Evolutionary conservation across 1,284 basidiomycete species (phyloP).

Genomic region (Trametes sp.): DNA sequence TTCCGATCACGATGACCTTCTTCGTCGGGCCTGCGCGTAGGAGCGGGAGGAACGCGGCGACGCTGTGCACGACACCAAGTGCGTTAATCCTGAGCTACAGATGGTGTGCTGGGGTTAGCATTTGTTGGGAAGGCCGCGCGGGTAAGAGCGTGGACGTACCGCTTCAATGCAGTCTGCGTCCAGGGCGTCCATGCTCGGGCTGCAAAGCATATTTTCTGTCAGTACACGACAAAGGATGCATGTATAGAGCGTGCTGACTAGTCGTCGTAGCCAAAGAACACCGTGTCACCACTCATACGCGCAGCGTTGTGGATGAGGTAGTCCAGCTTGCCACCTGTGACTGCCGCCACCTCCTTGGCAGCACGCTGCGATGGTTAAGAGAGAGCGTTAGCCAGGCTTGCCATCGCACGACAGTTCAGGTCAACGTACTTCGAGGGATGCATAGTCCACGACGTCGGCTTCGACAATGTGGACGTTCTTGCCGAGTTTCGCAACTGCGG

Average conservation of each 20-base stretch:
- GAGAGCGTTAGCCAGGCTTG: neutral
- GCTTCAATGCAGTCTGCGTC: conserved; percentile 24
- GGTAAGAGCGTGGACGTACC: conserved; percentile 10
- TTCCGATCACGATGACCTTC: conserved; percentile 47
- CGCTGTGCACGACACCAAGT: conserved; percentile 46
- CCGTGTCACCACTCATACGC: neutral
- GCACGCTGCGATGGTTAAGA: conserved; percentile 6
- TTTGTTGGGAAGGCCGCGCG: too few relatives aligned
- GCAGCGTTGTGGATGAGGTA: conserved; percentile 24
- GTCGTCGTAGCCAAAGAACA: conserved; percentile 11
- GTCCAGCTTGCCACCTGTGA: conserved; percentile 19
- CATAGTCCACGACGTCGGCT: conserved; percentile 3
- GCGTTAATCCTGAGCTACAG: conserved; percentile 46
- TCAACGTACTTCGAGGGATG: neutral
- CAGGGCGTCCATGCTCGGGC: conserved; percentile 23
- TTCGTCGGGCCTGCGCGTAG: conserved; percentile 44
- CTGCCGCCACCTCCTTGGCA: conserved; percentile 1
- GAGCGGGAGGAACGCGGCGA: conserved; percentile 48
- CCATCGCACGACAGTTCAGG: too few relatives aligned
- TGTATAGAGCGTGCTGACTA: conserved; percentile 5
- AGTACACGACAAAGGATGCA: neutral
- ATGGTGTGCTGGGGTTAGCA: neutral
- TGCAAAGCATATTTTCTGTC: neutral
- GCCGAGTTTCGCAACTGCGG: neutral
- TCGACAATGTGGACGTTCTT: conserved; percentile 13